A percentile compares a stretch with the other conserved stretches of the same genome.
Evolutionary conservation across 257 asterid species (phyloP).

Genomic region (Echium plantagineum): DNA sequence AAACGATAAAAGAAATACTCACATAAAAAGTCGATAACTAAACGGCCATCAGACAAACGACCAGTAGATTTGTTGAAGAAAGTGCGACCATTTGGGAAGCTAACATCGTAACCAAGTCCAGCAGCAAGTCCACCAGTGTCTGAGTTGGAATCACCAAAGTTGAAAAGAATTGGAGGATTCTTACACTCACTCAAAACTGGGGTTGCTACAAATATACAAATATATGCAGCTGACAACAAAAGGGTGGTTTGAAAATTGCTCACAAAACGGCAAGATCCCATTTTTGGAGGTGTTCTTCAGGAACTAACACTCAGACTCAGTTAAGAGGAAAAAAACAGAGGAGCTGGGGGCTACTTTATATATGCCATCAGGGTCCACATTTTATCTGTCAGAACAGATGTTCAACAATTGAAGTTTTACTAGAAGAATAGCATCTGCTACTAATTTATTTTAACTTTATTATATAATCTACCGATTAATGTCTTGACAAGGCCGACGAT

Average conservation of each 20-base stretch:
- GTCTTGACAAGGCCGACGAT: no score
- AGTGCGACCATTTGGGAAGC: constrained; percentile 58
- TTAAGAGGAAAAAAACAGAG: background rate
- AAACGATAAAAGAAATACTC: constrained; percentile 7
- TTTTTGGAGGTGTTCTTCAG: background rate
- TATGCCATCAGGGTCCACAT: no score
- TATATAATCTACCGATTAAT: no score
- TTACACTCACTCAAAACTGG: constrained; percentile 24
- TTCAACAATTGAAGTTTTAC: no score
- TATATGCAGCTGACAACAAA: constrained; percentile 4
- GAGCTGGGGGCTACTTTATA: no score
- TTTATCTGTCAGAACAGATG: no score
- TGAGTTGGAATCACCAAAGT: constrained; percentile 90
- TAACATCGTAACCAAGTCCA: constrained; percentile 50
- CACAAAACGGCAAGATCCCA: background rate
- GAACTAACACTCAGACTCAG: background rate
- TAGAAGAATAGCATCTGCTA: no score
- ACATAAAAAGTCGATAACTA: constrained; percentile 74
- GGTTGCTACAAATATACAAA: constrained; percentile 8
- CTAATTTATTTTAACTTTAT: no score
- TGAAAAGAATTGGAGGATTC: constrained; percentile 56
- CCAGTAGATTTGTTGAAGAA: constrained; percentile 55
- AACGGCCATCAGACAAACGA: constrained; percentile 74
- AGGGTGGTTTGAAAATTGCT: constrained; percentile 1
- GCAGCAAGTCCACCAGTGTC: constrained; percentile 90